phyloP scores from a whole-genome alignment of 805 yeast species.

The Candida hungchunana region DNA sequence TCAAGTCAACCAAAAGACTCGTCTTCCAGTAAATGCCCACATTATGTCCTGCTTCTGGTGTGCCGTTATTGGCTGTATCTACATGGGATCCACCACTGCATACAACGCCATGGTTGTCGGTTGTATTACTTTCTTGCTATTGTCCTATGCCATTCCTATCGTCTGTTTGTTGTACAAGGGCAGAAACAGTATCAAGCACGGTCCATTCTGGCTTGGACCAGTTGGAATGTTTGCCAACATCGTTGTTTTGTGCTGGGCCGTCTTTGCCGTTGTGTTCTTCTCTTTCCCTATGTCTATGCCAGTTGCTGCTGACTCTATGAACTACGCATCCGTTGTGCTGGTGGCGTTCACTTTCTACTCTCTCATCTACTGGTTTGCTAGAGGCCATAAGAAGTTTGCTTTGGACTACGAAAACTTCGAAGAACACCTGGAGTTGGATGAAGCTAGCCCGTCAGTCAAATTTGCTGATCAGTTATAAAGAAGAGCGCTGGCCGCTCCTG shows the following conservation, averaged over 20 bases:
- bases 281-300: conserved; percentile 65
- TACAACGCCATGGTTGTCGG: conserved; percentile 61
- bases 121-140: conserved; percentile 52
- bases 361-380: conserved; percentile 48
- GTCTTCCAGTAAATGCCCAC: conserved; percentile 57
- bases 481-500: no score
- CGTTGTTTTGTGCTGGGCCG: conserved; percentile 51
- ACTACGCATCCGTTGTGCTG: conserved; percentile 57
- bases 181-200: conserved; percentile 49
- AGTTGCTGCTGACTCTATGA: conserved; percentile 57
- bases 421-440: no score
- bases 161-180: conserved; percentile 44
- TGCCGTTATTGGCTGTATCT: conserved; percentile 55
- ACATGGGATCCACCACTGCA: conserved; percentile 63
- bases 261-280: conserved; percentile 56
- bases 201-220: conserved; percentile 65
- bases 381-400: conserved; percentile 32
- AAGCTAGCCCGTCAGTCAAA: no score
- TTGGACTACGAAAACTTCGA: conserved; percentile 18
- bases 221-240: conserved; percentile 48
- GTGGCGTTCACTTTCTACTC: conserved; percentile 43
- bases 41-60: conserved; percentile 48
- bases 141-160: conserved; percentile 56
- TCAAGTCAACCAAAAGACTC: conserved; percentile 40
- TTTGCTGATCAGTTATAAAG: no score